These are phyloP conservation scores for Fusarium sp. DNA, from an alignment of 2,329 filamentous ascomycete species.

Conservation along the genomic window DNA sequence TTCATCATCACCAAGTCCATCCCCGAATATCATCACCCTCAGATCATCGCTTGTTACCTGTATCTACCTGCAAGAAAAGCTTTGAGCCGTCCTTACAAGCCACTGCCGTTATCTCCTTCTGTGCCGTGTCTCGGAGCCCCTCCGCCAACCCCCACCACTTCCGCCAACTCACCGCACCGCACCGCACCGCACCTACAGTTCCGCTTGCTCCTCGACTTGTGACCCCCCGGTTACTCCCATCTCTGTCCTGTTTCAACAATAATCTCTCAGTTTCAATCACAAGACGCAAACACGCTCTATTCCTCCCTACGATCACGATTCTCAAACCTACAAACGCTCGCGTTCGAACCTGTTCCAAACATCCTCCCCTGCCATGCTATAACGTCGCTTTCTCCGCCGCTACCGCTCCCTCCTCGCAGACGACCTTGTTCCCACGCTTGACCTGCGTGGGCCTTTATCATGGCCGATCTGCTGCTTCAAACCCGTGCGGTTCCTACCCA, in stretches of 20 bases:
- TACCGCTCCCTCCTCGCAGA: not conserved
- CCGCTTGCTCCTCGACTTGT: slow-evolving; percentile 18
- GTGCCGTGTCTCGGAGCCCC: slow-evolving; percentile 24
- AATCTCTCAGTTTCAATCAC: slow-evolving; percentile 1
- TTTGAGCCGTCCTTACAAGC: not conserved
- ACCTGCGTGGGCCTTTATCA: slow-evolving; percentile 21
- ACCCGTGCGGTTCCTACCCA: slow-evolving; percentile 38
- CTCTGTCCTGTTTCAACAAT: slow-evolving; percentile 17
- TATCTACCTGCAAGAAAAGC: not conserved
- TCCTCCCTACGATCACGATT: not conserved
- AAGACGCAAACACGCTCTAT: not conserved
- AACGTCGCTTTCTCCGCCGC: not conserved
- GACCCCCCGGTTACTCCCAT: slow-evolving; percentile 21
- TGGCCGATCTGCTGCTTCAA: slow-evolving; percentile 47
- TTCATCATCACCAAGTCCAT: slow-evolving; percentile 10
- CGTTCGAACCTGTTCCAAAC: not conserved
- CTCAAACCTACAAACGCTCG: not conserved
- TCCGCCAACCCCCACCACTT: slow-evolving; percentile 29
- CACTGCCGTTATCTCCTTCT: not conserved
- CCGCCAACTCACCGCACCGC: slow-evolving; percentile 16
- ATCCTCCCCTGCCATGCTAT: slow-evolving; percentile 29
- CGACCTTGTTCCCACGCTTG: slow-evolving; percentile 25
- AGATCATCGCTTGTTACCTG: not conserved
- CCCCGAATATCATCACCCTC: not conserved
- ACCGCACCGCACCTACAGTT: slow-evolving; percentile 26